Base-by-base conservation (phyloP, 1,139 yeast species). In the Hemisphaericaspora xylanilytica region DNA sequence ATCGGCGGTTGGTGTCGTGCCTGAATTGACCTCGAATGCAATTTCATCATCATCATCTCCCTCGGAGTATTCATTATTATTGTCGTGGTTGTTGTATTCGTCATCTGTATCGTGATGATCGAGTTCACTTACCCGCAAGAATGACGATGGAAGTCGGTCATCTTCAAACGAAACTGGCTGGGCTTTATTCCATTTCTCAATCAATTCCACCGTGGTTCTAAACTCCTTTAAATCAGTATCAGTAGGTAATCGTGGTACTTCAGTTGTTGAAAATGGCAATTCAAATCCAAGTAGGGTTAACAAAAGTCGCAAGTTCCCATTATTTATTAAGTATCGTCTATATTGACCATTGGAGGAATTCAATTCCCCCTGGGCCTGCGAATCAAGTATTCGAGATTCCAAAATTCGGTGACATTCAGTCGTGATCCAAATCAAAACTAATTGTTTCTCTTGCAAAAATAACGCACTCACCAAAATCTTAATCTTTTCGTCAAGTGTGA, bases 391-490 rank as follows among this genome's bases (percentile, higher is more conserved):
- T 35, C 61, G 50, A 25, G 53, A 56, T 28, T 55, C 51, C 2
- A 57, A 40, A 6, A 68, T 53, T 26, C 62, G 53, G 25, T 60
- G 64, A 22, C 80, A 45, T 16, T 71, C 73, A 3, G 57, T 54
- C 2, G 65, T 55, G 13, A 76, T 46, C 77, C 79, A 76, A 12
- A 61, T 61, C 2, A 80, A 56, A 21, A 68, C 52, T 2, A 55
- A 48, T 13, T 53, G 59, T 40, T 71, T 70, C 13, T 71, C 81
- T 36, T 69, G 74, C 36, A 69, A 70, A 15, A 71, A 57, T 32
- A 80, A 52, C 0, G 75, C 70, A 30, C 80, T 75, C 7, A 80
- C 73, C 25, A 78, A 54, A 22, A 79, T 67, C 35, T 70, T 65
- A 30, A 70, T 52, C 41, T 69, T 64, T 32, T 66, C 67, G 33